Conservation (phyloP, 495 filamentous ascomycete genomes). For the Neurospora sp. region DNA sequence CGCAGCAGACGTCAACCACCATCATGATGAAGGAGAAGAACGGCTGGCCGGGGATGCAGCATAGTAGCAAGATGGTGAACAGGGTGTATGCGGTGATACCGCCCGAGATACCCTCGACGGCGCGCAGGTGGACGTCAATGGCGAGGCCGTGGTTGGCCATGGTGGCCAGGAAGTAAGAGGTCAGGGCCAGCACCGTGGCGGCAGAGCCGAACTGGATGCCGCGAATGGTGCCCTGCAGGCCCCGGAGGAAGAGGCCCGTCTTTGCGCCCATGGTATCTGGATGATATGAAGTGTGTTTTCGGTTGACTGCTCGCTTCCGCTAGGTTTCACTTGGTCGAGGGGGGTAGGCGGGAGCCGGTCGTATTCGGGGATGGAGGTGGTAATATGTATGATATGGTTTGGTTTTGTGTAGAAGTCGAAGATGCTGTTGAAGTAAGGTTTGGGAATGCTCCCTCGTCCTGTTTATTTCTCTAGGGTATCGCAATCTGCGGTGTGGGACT, state of each 20-base stretch:
- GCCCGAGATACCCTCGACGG: conserved; percentile 75
- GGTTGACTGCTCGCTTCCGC: neutral
- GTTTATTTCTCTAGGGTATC: neutral
- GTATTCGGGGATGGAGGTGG: neutral
- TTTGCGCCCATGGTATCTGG: conserved; percentile 26
- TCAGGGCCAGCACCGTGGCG: conserved; percentile 66
- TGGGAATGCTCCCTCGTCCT: neutral
- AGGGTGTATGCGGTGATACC: conserved; percentile 61
- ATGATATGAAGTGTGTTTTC: neutral
- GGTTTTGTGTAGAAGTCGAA: neutral
- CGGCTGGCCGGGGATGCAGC: conserved; percentile 63
- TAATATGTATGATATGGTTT: neutral
- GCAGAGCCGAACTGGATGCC: conserved; percentile 60
- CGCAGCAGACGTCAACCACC: conserved; percentile 51
- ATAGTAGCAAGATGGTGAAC: conserved; percentile 60
- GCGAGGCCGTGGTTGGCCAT: conserved; percentile 46
- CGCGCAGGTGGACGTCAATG: conserved; percentile 56
- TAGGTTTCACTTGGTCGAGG: neutral
- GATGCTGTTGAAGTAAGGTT: neutral
- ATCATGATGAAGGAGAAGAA: conserved; percentile 60
- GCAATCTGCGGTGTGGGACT: neutral
- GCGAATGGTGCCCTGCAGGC: conserved; percentile 53
- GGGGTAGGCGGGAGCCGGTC: neutral
- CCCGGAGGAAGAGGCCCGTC: conserved; percentile 48
- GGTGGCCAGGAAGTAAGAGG: conserved; percentile 61